Percentiles rank a stretch among this genome's conserved stretches.
Conservation (phyloP, 169 alveolate genomes). For the Fabrea salina region DNA sequence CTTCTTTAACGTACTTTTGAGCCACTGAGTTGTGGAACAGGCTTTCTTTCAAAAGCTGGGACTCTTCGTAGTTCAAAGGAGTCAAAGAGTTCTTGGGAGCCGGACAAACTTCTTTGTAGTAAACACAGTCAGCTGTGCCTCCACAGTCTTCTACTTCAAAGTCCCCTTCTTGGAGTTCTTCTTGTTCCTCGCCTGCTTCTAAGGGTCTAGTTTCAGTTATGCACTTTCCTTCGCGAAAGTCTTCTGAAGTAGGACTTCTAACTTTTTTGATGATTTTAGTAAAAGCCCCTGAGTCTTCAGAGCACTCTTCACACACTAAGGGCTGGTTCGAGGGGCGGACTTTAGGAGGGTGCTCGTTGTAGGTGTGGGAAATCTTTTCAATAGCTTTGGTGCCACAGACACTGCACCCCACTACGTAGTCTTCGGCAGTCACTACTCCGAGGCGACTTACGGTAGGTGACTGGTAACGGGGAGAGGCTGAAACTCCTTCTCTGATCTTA, state of each 20-base stretch:
- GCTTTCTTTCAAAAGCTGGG: constrained; percentile 22
- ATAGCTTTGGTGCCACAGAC: constrained; percentile 27
- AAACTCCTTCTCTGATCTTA: too few species aligned
- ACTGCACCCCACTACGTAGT: constrained; percentile 16
- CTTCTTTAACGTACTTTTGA: background rate
- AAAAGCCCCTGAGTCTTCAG: background rate
- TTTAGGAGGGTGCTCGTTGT: constrained; percentile 18
- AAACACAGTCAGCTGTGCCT: background rate
- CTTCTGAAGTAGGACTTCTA: background rate
- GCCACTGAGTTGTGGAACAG: background rate
- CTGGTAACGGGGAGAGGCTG: background rate
- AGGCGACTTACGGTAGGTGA: background rate
- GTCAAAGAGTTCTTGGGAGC: background rate
- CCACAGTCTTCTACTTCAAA: background rate
- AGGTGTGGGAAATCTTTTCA: background rate
- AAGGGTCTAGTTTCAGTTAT: background rate
- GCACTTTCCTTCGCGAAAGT: background rate
- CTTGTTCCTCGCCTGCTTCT: background rate
- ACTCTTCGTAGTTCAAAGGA: background rate
- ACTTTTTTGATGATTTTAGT: background rate
- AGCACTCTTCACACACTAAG: background rate
- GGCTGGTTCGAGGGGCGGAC: background rate
- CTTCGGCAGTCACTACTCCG: background rate
- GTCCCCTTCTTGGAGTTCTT: background rate
- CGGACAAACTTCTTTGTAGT: constrained; percentile 11